Evolutionary conservation across 805 yeast species (phyloP), one percentile per base, ranked within the genome.

Genomic region (Pichia heedii): DNA sequence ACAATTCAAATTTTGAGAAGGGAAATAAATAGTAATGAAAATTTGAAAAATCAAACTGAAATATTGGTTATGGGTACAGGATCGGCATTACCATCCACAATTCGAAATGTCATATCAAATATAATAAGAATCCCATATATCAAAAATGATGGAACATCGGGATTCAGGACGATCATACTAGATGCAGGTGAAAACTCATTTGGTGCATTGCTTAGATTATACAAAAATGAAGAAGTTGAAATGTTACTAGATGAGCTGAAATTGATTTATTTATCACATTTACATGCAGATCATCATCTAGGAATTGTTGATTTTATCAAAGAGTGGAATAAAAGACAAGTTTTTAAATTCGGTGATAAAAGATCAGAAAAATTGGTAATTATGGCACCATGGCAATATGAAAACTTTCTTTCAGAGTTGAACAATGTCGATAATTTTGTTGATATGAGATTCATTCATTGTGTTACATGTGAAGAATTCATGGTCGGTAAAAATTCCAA

Each of bases 181-280:
- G 99, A 93, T 63, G 95, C 93, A n/a, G 99, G 99, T 16, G 99
- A 93, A 58, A 88, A 86, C 46, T 86, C 97, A 0, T 54, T 82
- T 20, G 96, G 95, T 2, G 65, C 84, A 0, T 61, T 93, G 48
- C 58, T 66, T 27, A 73, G 97, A 51, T 67, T 76, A 44, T 77
- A 77, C 48, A 79, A 80, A 0, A 66, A 68, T 10, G 66, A 65
- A 1, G 70, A 71, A 16, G 49, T 68, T 2, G 53, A 55, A 2
- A 37, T 21, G 41, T 36, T 83, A 2, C 69, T 89, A 49, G 50
- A 63, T 34, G 94, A 89, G 53, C 62, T 89, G 45, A 66, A 73
- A 27, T 45, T 85, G 42, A 66, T 90, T 19, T 84, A 76, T 54
- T 66, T 93, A 42, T 83, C 95, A 52, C 99, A 93, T 67, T 68